Evolutionary conservation across 495 filamentous ascomycete genomes (phyloP), one percentile per base, ranked within the genome.

Genomic region (Ramalina peruviana): DNA sequence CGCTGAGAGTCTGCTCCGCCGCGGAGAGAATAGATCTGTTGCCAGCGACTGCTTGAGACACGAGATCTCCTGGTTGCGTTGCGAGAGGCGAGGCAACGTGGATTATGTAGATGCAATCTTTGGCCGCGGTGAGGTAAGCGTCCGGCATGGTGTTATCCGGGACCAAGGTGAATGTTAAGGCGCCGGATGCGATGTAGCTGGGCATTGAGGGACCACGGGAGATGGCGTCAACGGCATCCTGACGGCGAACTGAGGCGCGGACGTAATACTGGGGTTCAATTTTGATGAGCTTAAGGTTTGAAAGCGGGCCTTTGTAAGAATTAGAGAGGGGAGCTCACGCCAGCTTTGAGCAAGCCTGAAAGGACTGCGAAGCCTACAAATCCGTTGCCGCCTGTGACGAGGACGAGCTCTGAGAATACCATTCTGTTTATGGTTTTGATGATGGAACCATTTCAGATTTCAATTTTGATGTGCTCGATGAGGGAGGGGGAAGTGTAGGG

Each of bases 81-180:
- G 48, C 39, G 3, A 43, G 39, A 4, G 48, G 48, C n/a, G 48
- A 50, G 12, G 48, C 48, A 10, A 50, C 39, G n/a, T 50, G 48
- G 26, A 50, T 33, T 12, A 50, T 43, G 20, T 42, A 50, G 10
- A 40, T 41, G 16, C 37, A 50, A n/a, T 20, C 26, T 20, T 33
- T n/a, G 20, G 16, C 48, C 36, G 48, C 20, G 40, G 40, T 40
- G 25, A 17, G 37, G 42, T 46, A 52, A 1, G 49, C 49, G 15
- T 40, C 33, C 19, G 41, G 27, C 12, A 36, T 40, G 11, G 41
- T 46, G 19, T 52, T 52, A 27, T 52, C 49, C 4, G 49, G 16
- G 6, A 52, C 42, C 36, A 47, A 4, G 9, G 27, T 15, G n/a
- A 52, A 52, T 0, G 16, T 52, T 20, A 52, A 26, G n/a, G 49